Evolutionary conservation across 495 filamentous ascomycete species (phyloP).

Genomic region (Niebla homalea): DNA sequence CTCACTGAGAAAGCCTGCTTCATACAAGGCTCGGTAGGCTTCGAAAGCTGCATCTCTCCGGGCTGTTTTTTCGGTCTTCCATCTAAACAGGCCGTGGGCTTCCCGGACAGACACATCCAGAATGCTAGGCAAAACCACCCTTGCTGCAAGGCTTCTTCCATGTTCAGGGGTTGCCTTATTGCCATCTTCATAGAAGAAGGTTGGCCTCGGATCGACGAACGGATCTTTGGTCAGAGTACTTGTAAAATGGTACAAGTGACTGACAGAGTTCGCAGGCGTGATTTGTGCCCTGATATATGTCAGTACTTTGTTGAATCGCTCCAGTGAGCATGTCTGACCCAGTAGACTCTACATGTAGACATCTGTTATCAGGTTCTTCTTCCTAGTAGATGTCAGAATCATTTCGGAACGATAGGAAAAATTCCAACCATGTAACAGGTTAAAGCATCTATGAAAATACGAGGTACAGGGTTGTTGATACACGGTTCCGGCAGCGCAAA

Average conservation of each 20-base stretch:
- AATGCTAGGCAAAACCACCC: constrained; percentile 58
- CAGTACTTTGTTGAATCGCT: constrained; percentile 6
- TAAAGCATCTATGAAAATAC: too few relatives aligned
- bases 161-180: constrained; percentile 5
- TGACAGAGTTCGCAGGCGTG: constrained; percentile 54
- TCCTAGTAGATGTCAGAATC: constrained; percentile 9
- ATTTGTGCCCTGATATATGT: constrained; percentile 50
- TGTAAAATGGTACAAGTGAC: constrained; percentile 79
- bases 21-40: constrained; percentile 58
- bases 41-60: constrained; percentile 74
- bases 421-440: too few relatives aligned
- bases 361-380: constrained; percentile 30
- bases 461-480: too few relatives aligned
- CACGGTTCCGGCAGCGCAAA: too few relatives aligned
- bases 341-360: constrained; percentile 40
- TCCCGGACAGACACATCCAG: constrained; percentile 50
- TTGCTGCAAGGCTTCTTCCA: constrained; percentile 32
- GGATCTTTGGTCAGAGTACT: constrained; percentile 39
- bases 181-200: constrained; percentile 30
- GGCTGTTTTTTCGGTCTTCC: constrained; percentile 63
- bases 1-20: constrained; percentile 61
- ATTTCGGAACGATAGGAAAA: too few relatives aligned
- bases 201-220: constrained; percentile 40
- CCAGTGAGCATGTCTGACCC: constrained; percentile 24
- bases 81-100: constrained; percentile 36